Evolutionary conservation across 164 flowering plant genomes (phyloP), one percentile per base, ranked within the genome.

Genomic region (Chimonanthus salicifolius): DNA sequence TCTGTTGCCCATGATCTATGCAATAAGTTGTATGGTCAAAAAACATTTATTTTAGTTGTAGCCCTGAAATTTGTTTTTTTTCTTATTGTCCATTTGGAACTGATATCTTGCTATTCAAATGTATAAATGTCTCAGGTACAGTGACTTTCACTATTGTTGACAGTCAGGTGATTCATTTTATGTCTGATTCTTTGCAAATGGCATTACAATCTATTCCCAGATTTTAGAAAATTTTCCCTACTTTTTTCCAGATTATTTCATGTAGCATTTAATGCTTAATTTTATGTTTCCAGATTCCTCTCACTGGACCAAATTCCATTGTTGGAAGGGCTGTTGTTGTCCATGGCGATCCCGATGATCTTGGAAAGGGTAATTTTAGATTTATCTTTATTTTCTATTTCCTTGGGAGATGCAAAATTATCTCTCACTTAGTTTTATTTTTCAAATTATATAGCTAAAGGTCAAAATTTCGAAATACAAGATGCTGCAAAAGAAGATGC

Each of bases 251-350:
- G 8, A 18, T 33, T 5, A 6, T 15, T 69, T 58, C 6, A 44
- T 62, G 47, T 8, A 71, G 45, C 7, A 16, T 67, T 7, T 13
- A 7, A 33, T 33, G 33, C 33, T 33, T 33, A 33, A 33, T 33
- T 71, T 62, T n/a, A 73, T 74, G 54, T 49, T 65, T 80, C 78
- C 87, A 95, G 97, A 90, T 95, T 78, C 97, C 98, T 73, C 93
- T 95, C 43, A 65, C 82, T 74, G 99, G 98, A 79, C 87, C 92
- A 74, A 73, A 88, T 58, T 93, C 99, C 64, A 86, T 95, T 72
- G 70, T 95, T 74, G 99, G 98, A 81, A 90, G 99, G 85, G 98
- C 99, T 78, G 91, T 95, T 74, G 99, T 95, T 81, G 98, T 95
- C 68, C 99, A 95, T 84, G 92, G 81, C 5, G 99, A 93, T 83